Evolutionary conservation across 176 grass and related monocot species (phyloP), one percentile per base, ranked within the genome.

Genomic region (Triticum monococcum): DNA sequence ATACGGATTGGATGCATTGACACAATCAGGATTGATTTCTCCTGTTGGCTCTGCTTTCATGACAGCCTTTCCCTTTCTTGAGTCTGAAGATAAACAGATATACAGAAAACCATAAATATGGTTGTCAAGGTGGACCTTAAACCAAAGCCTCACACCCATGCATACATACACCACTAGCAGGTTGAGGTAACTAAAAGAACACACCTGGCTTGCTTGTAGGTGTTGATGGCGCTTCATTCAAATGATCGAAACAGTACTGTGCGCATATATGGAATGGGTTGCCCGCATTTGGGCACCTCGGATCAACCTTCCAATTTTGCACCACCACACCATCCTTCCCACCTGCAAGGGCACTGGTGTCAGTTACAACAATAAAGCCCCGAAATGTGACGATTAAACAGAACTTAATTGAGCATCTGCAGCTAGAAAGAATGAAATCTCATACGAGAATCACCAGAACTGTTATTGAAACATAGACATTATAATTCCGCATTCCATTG

Each of bases 251-350:
- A 73, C 97, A 99, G 79, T 94, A 88, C 11, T 94, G 90, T 3
- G 89, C 88, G 17, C 97, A 99, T 11, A 91, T 79, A 85, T 99
- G 97, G 60, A 86, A 99, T n/a, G 97, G 97, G 71, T 99, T 99
- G 82, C 88, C 76, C 0, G 92, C 84, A 22, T 96, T 93, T 69
- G 84, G 85, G 61, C 97, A 99, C 48, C 88, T 92, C 2, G 89
- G 92, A 79, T 94, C 92, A 2, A 94, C 97, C 84, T 91, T 89
- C 89, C 84, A 92, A 8, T 87, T 84, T 48, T 8, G 43, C 43
- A 74, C 36, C 14, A 74, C 16, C 1, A 64, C 0, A 26, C 50
- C 25, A 18, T 85, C 63, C 70, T 85, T 91, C 4, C 64, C 85
- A 1, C 46, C 86, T 91, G 78, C 20, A 88, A 25, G 14, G 4